Percentiles rank a stretch among this genome's conserved stretches.
These are phyloP conservation scores for Podosphaera fusca DNA, from an alignment of 2,329 filamentous ascomycete species.

Conservation along the genomic window DNA sequence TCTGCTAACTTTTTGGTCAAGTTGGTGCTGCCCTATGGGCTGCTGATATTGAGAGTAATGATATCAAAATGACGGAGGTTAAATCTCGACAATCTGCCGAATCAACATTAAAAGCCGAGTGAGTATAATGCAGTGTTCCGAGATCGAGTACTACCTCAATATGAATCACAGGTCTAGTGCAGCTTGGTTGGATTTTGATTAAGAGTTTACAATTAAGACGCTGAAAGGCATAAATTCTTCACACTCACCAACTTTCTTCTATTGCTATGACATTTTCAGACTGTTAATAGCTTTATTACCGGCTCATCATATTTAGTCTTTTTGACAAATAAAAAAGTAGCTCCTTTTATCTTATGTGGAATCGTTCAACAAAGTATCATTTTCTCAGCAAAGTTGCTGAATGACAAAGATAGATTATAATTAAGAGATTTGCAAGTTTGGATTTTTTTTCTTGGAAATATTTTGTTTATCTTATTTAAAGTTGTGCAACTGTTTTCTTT, in stretches of 20 bases:
- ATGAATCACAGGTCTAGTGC: background rate
- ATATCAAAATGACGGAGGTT: conserved; percentile 12
- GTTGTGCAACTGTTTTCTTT: background rate
- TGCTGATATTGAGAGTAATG: conserved; percentile 45
- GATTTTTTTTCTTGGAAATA: background rate
- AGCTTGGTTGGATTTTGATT: too few species aligned
- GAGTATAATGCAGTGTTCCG: background rate
- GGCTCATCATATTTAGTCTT: background rate
- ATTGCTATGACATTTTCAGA: background rate
- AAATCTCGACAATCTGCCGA: conserved; percentile 4
- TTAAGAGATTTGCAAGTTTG: background rate
- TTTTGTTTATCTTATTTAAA: background rate
- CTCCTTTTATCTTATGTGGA: background rate
- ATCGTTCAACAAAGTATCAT: background rate
- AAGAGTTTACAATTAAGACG: background rate
- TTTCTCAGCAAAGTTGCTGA: background rate
- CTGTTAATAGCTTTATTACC: too few species aligned
- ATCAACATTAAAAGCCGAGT: background rate
- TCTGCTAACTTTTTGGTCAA: conserved; percentile 14
- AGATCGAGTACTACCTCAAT: background rate
- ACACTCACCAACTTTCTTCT: background rate
- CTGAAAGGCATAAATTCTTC: background rate
- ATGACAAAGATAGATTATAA: background rate
- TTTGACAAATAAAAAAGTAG: background rate
- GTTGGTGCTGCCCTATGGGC: conserved; percentile 91